These are phyloP conservation scores for Cadophora luteo-olivacea DNA, from an alignment of 2,329 filamentous ascomycete species.

Conservation along the genomic window DNA sequence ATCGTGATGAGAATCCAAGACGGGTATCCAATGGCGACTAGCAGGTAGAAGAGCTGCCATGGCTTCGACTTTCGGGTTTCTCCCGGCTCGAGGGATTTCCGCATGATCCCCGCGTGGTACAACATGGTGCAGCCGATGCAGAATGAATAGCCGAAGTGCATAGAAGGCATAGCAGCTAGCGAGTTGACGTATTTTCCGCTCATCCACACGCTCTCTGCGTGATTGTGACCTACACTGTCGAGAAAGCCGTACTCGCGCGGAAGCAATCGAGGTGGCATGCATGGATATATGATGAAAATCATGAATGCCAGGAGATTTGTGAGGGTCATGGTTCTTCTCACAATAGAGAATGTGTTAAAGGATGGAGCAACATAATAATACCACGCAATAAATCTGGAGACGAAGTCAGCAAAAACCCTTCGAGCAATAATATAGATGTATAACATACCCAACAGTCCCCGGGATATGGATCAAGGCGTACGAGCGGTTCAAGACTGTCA, in stretches of 20 bases:
- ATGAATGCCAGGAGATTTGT: conserved; percentile 60
- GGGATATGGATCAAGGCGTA: conserved; percentile 67
- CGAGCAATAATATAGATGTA: background rate
- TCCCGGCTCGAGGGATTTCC: conserved; percentile 46
- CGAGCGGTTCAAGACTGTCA: conserved; percentile 62
- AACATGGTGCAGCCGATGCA: conserved; percentile 58
- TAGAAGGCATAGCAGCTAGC: conserved; percentile 57
- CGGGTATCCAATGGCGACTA: conserved; percentile 53
- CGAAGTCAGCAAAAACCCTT: conserved; percentile 26
- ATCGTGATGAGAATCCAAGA: conserved; percentile 55
- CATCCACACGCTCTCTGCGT: conserved; percentile 58
- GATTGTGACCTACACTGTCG: conserved; percentile 56
- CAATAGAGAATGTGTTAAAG: conserved; percentile 52
- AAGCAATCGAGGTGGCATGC: conserved; percentile 59
- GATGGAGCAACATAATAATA: conserved; percentile 65
- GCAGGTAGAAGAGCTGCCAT: conserved; percentile 52
- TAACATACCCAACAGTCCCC: conserved; percentile 60
- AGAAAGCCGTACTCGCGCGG: conserved; percentile 56
- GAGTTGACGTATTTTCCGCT: conserved; percentile 57
- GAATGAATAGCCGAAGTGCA: conserved; percentile 63
- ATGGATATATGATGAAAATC: conserved; percentile 58
- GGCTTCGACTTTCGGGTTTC: conserved; percentile 50
- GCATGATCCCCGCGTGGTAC: conserved; percentile 57
- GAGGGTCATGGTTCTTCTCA: conserved; percentile 57
- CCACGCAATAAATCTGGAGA: conserved; percentile 63